Evolutionary conservation across 192 early-diverging fungal genomes (phyloP).

Genomic region (Entomortierella beljakovae): DNA sequence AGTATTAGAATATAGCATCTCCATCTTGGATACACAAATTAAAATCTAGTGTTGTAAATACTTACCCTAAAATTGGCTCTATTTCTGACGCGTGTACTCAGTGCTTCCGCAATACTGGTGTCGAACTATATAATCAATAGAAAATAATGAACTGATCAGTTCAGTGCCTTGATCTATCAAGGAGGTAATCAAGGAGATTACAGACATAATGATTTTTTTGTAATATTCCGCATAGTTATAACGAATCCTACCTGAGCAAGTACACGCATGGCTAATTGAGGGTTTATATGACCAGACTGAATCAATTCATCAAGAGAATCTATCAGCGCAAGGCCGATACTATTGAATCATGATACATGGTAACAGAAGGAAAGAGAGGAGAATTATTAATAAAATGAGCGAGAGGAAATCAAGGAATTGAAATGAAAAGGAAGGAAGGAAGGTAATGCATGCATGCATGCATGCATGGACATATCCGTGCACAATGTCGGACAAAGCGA

Average conservation of each 20-base stretch:
- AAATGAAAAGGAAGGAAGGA: neutral
- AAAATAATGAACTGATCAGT: neutral
- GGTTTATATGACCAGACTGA: conserved; percentile 87
- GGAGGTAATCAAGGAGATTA: neutral
- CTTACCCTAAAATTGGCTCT: conserved; percentile 88
- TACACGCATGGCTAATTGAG: conserved; percentile 93
- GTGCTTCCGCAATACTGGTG: conserved; percentile 87
- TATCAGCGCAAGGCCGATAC: conserved; percentile 92
- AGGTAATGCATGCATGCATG: neutral
- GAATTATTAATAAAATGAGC: neutral
- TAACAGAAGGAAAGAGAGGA: neutral
- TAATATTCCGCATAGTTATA: no score
- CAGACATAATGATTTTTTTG: no score
- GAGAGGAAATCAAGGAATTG: no score
- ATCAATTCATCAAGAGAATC: conserved; percentile 98
- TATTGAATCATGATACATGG: conserved; percentile 5
- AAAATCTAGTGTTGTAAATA: neutral
- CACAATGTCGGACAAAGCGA: neutral
- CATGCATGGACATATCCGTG: neutral
- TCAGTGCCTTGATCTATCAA: neutral
- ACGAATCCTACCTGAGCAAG: conserved; percentile 73
- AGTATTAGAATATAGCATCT: no score
- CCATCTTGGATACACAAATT: neutral
- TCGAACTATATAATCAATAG: conserved; percentile 71
- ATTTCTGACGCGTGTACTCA: conserved; percentile 81